phyloP scores from a whole-genome alignment of 2,329 filamentous ascomycete genomes.

The Epichloe sp. region DNA sequence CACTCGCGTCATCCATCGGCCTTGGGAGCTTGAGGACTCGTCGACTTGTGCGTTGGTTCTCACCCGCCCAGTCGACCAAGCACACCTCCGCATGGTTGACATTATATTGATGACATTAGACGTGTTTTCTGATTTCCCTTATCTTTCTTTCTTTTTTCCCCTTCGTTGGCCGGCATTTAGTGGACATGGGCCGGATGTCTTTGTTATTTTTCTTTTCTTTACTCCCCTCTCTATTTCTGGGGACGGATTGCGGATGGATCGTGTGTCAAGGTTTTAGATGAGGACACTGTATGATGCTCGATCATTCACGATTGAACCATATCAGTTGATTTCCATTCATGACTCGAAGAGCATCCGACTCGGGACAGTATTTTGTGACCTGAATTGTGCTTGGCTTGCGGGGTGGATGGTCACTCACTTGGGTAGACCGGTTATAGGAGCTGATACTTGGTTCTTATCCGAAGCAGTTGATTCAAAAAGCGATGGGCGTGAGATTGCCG shows the following conservation, averaged over 20 bases:
- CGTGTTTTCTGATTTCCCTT: no score
- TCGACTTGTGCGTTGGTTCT: not conserved
- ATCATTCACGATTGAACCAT: not conserved
- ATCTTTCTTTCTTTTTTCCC: conserved; percentile 4
- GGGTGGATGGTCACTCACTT: not conserved
- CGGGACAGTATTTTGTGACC: not conserved
- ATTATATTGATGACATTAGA: conserved; percentile 10
- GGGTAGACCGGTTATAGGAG: not conserved
- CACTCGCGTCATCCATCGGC: not conserved
- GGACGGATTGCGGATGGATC: conserved; percentile 3
- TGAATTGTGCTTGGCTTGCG: not conserved
- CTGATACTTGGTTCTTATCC: not conserved
- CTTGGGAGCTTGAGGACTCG: not conserved
- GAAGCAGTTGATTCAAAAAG: not conserved
- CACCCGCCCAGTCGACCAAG: not conserved
- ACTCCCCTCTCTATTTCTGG: not conserved
- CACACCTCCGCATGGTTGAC: conserved; percentile 2
- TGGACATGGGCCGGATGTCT: conserved; percentile 5
- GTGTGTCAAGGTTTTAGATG: conserved; percentile 11
- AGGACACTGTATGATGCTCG: conserved; percentile 5
- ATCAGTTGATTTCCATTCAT: not conserved
- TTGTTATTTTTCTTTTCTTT: not conserved
- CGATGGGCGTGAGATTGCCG: no score
- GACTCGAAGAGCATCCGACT: not conserved
- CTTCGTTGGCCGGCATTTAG: conserved; percentile 8